Percentiles rank a stretch among this genome's conserved stretches.
Evolutionary conservation across 768 basidiomycete genomes (phyloP).

Genomic region (Kwoniella bestiolae): DNA sequence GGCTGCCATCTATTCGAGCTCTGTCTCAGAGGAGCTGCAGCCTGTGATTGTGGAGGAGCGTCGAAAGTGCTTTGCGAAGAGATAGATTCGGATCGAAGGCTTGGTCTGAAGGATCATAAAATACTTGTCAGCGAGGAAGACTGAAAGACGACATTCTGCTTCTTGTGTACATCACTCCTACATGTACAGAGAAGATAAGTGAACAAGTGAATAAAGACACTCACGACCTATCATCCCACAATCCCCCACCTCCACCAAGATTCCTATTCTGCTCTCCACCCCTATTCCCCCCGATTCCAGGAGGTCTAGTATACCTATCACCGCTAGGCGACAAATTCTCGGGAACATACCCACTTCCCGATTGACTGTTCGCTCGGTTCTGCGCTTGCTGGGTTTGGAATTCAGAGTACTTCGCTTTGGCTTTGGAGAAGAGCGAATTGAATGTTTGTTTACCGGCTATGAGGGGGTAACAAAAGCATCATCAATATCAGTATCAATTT

Average conservation of each 20-base stretch:
- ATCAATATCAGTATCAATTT: no score
- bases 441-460: conserved; percentile 56
- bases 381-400: conserved; percentile 43
- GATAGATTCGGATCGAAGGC: conserved; percentile 36
- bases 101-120: conserved; percentile 22
- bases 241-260: conserved; percentile 1
- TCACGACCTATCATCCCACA: conserved; percentile 16
- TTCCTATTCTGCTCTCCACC: conserved; percentile 46
- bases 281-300: conserved; percentile 37
- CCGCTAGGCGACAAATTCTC: conserved; percentile 15
- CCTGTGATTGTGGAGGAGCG: conserved; percentile 23
- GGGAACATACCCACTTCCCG: conserved; percentile 20
- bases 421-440: conserved; percentile 48
- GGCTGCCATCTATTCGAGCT: conserved; percentile 51
- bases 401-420: conserved; percentile 52
- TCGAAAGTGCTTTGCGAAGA: conserved; percentile 38
- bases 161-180: no score
- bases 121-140: conserved; percentile 32
- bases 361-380: conserved; percentile 1
- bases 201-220: no score
- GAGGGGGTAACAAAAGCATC: no score
- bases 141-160: conserved; percentile 4
- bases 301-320: conserved; percentile 18
- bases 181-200: no score
- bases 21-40: conserved; percentile 28